Conservation (phyloP, 2,329 filamentous ascomycete species). For the Aureobasidium sp. region DNA sequence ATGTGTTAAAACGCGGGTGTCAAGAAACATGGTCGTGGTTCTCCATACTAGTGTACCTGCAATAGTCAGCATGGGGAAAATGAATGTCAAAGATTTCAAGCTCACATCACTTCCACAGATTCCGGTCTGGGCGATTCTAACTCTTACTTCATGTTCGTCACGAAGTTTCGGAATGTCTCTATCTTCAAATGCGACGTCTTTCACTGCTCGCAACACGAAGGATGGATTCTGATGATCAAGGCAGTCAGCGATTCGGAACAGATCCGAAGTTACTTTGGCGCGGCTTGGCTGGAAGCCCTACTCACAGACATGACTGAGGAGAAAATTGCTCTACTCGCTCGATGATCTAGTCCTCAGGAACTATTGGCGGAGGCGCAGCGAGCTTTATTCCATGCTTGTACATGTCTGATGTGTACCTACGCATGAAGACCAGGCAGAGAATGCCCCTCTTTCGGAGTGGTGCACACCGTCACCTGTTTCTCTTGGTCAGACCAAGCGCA, state of each 20-base stretch:
- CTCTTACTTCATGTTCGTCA: constrained; percentile 60
- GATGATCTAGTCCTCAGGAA: neutral
- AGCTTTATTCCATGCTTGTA: neutral
- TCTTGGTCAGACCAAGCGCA: neutral
- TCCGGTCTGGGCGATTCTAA: constrained; percentile 72
- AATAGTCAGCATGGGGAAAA: neutral
- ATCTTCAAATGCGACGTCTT: constrained; percentile 64
- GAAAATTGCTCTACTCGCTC: neutral
- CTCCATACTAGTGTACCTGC: constrained; percentile 3
- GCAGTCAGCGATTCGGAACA: neutral
- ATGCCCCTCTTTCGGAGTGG: neutral
- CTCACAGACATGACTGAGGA: neutral
- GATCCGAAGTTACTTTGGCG: neutral
- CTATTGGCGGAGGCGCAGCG: neutral
- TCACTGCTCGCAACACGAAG: constrained; percentile 67
- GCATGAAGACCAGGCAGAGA: neutral
- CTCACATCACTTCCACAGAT: constrained; percentile 74
- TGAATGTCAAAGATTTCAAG: neutral
- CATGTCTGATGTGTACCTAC: neutral
- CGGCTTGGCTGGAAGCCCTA: neutral
- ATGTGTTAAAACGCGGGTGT: neutral
- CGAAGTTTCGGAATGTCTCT: constrained; percentile 61
- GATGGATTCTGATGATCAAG: constrained; percentile 58
- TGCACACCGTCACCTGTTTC: neutral
- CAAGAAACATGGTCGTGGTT: no score